Conservation (phyloP, 306 rosid species). For the Crataegus laevigata region DNA sequence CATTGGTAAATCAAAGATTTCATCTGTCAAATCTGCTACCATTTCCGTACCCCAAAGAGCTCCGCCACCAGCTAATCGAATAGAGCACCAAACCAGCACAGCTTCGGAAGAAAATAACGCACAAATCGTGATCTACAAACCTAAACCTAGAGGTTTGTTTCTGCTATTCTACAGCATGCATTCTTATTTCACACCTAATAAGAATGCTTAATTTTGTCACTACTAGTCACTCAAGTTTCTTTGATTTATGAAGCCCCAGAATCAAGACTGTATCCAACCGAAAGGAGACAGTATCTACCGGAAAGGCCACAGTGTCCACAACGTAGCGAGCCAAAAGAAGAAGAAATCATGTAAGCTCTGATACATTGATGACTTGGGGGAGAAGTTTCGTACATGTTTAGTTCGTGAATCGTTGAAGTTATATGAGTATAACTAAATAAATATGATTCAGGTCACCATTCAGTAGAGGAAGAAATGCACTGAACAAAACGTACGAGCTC, state of each 20-base stretch:
- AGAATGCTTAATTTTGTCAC: not conserved
- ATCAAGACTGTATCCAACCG: not conserved
- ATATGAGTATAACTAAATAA: not conserved
- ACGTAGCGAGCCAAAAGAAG: slow-evolving; percentile 12
- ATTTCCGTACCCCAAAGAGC: slow-evolving; percentile 21
- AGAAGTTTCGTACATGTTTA: not conserved
- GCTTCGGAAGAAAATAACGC: slow-evolving; percentile 12
- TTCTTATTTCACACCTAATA: not conserved
- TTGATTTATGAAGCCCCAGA: slow-evolving; percentile 25
- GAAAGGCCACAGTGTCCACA: not conserved
- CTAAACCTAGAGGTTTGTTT: slow-evolving; percentile 19
- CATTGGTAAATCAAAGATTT: slow-evolving; percentile 65
- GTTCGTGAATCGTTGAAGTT: not conserved
- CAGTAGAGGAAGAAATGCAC: slow-evolving; percentile 28
- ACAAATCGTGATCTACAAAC: slow-evolving; percentile 7
- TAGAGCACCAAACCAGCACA: slow-evolving; percentile 9
- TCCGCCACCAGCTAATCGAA: not conserved
- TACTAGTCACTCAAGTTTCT: not conserved
- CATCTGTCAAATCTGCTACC: slow-evolving; percentile 42
- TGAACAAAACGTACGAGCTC: slow-evolving; percentile 35
- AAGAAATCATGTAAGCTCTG: slow-evolving; percentile 50
- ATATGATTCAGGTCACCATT: slow-evolving; percentile 62
- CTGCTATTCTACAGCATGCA: not conserved
- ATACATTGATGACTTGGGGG: not conserved
- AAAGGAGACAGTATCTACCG: not conserved